These are phyloP conservation scores for Saitozyma podzolica DNA, from an alignment of 768 basidiomycete genomes.

Conservation along the genomic window DNA sequence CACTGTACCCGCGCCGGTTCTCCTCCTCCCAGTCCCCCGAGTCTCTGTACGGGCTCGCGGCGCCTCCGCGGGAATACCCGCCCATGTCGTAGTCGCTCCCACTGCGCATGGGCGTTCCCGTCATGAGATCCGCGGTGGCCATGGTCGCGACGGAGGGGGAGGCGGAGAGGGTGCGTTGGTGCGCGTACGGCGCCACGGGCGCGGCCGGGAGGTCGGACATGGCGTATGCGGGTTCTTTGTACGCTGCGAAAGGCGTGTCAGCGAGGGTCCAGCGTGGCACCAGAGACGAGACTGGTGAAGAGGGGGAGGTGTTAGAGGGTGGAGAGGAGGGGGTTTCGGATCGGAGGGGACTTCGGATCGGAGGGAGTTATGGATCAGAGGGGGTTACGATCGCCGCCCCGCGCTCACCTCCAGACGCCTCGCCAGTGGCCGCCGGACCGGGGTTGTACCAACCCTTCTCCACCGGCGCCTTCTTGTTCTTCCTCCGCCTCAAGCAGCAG, in stretches of 20 bases:
- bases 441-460: conserved; percentile 29
- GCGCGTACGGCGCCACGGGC: conserved; percentile 17
- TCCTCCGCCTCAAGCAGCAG: conserved; percentile 34
- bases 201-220: conserved; percentile 15
- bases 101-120: conserved; percentile 8
- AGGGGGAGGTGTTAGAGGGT: neutral
- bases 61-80: neutral
- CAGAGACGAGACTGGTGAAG: neutral
- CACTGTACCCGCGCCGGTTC: too few relatives aligned
- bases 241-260: conserved; percentile 4
- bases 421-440: neutral
- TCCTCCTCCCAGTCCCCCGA: too few relatives aligned
- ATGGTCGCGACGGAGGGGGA: conserved; percentile 10
- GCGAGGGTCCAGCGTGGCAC: neutral
- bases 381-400: too few relatives aligned
- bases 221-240: conserved; percentile 14
- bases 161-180: conserved; percentile 9
- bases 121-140: conserved; percentile 17
- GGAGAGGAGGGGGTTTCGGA: neutral
- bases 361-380: too few relatives aligned
- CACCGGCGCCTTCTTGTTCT: conserved; percentile 14
- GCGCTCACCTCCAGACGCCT: too few relatives aligned
- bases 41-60: neutral
- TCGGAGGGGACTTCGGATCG: too few relatives aligned
- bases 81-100: conserved; percentile 12